Evolutionary conservation across 2,329 filamentous ascomycete species (phyloP).

Genomic region (Endothia cerciana): DNA sequence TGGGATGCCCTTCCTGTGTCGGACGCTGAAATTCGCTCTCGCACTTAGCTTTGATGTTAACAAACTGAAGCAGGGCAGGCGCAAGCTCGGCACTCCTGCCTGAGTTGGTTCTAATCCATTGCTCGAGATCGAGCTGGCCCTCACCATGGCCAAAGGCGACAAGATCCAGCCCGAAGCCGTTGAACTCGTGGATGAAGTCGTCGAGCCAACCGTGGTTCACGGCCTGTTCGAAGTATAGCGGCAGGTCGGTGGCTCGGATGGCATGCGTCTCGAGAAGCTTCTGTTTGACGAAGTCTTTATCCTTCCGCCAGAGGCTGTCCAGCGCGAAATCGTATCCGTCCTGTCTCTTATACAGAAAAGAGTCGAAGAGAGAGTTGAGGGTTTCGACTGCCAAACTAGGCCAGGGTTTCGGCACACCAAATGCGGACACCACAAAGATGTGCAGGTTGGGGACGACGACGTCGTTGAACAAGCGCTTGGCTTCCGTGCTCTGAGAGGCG

Average conservation of each 20-base stretch:
- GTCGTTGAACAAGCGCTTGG: conserved; percentile 67
- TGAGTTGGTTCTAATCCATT: conserved; percentile 76
- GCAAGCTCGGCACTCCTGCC: conserved; percentile 71
- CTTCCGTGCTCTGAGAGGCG: conserved; percentile 65
- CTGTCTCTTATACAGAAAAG: conserved; percentile 79
- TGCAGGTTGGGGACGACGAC: conserved; percentile 75
- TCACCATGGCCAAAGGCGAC: conserved; percentile 83
- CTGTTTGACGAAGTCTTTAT: conserved; percentile 82
- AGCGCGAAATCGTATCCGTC: conserved; percentile 85
- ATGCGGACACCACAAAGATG: conserved; percentile 78
- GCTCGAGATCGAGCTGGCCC: conserved; percentile 75
- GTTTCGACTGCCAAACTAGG: conserved; percentile 75
- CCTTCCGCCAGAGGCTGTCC: conserved; percentile 88
- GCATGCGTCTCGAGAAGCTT: conserved; percentile 80
- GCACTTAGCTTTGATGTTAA: conserved; percentile 81
- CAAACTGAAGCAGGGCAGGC: conserved; percentile 74
- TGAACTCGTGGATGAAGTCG: conserved; percentile 75
- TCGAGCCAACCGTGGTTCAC: conserved; percentile 83
- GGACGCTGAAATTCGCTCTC: conserved; percentile 75
- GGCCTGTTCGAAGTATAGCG: conserved; percentile 77
- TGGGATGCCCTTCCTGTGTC: conserved; percentile 60
- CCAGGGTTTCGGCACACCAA: conserved; percentile 79
- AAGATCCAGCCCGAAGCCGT: conserved; percentile 85
- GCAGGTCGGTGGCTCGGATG: conserved; percentile 67
- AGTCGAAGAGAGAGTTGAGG: conserved; percentile 76